Base-by-base conservation (phyloP, 257 asterid species). In the Penstemon davidsonii region DNA sequence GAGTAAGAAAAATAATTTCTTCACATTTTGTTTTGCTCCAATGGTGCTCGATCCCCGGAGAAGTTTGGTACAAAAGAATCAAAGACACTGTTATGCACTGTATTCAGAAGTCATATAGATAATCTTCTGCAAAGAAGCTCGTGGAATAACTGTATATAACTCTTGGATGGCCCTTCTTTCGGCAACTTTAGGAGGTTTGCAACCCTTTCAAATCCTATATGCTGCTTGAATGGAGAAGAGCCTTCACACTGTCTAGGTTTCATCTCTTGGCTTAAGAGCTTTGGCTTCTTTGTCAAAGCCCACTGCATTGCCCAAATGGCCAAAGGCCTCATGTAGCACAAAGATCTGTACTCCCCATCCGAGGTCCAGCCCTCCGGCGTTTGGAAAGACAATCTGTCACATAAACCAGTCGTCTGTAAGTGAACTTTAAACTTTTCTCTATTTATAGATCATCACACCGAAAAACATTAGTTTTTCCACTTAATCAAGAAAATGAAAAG, bases 281-380 rank as follows among this genome's bases (percentile, higher is more conserved):
- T 73, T 12, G 74, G 74, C 40, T 69, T 69, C 40, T 55, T 56
- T 40, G 85, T 66, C 41, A 83, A 67, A 39, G 85, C 84, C 87
- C 87, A 83, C 64, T 83, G 87, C 83, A 83, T 83, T 8, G 83
- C 64, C 87, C 87, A 83, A 53, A 83, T 80, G 11, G 83, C 83
- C 67, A 83, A 62, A 1, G 83, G 87, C 60, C 87, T 52, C 87
- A 83, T 77, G 73, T 83, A 83, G 52, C 80, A 69, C 73, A 75
- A 68, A 4, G 87, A 77, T 75, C 85, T 75, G 49, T 74, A 80
- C 38, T 73, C 74, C 7, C 78, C 87, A 13, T 70, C 69, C 4
- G 79, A 50, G 10, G 57, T 74, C 87, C 87, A 83, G 2, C 76
- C 87, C 68, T 83, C 87, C 0, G 87, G 85, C 2, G 85, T 79